Percentiles rank a stretch among this genome's conserved stretches.
phyloP scores from a whole-genome alignment of 2,329 filamentous ascomycete genomes.

The Trichoderma polysporum region DNA sequence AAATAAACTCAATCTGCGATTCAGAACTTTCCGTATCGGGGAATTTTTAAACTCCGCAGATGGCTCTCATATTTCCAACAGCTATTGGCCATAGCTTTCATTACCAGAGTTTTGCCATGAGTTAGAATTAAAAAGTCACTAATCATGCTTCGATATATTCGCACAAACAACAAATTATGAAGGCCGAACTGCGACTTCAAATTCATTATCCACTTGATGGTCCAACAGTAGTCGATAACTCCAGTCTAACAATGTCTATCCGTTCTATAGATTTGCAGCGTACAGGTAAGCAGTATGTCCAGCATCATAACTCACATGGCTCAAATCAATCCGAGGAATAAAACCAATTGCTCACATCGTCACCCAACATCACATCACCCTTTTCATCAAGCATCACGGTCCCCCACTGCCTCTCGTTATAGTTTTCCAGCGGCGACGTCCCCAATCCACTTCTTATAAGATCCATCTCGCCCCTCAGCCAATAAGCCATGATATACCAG shows the following conservation, averaged over 20 bases:
- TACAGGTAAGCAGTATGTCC: neutral
- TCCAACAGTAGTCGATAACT: neutral
- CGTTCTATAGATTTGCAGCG: neutral
- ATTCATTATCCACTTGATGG: neutral
- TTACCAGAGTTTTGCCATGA: neutral
- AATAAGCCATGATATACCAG: slow-evolving; percentile 17
- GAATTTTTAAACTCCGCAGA: neutral
- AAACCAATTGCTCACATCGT: slow-evolving; percentile 1
- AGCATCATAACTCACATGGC: neutral
- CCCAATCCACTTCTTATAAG: neutral
- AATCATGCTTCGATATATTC: too few species aligned
- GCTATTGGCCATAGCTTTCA: neutral
- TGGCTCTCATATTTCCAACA: neutral
- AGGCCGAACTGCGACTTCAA: neutral
- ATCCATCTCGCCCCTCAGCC: slow-evolving; percentile 17
- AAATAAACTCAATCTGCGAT: neutral
- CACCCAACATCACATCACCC: neutral
- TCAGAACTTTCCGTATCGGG: neutral
- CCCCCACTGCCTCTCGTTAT: slow-evolving; percentile 4
- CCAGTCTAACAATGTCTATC: neutral
- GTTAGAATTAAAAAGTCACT: too few species aligned
- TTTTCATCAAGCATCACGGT: slow-evolving; percentile 10
- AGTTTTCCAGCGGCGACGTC: slow-evolving; percentile 3
- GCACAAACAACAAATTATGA: too few species aligned
- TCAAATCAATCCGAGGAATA: neutral